Conservation (phyloP, 805 yeast species). For the Saccharomycopsis oosterbeekiorum region DNA sequence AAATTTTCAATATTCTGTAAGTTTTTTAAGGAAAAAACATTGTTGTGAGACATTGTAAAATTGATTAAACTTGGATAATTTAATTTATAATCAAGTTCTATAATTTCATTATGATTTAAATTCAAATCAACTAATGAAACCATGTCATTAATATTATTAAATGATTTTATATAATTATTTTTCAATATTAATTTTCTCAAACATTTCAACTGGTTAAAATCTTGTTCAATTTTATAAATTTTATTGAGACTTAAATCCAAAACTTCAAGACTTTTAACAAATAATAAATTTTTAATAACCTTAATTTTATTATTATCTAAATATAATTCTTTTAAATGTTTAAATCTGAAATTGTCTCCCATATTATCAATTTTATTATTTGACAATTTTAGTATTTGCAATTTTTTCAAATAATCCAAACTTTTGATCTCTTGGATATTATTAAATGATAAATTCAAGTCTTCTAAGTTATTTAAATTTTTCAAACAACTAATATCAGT, state of each 20-base stretch:
- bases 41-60: not conserved
- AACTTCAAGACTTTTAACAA: constrained; percentile 5
- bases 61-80: not conserved
- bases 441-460: constrained; percentile 7
- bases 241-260: constrained; percentile 4
- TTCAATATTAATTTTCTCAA: constrained; percentile 58
- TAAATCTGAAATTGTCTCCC: not conserved
- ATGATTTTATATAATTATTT: not conserved
- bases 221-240: constrained; percentile 23
- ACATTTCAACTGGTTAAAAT: constrained; percentile 22
- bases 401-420: not conserved
- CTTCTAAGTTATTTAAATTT: not conserved
- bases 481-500: not conserved
- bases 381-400: constrained; percentile 1
- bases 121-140: constrained; percentile 1
- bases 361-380: constrained; percentile 12
- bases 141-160: not conserved
- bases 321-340: not conserved
- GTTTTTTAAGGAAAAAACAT: constrained; percentile 3
- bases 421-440: constrained; percentile 6
- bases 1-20: not conserved
- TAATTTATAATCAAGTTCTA: not conserved
- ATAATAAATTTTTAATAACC: constrained; percentile 1
- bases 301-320: constrained; percentile 3
- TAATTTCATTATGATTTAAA: constrained; percentile 6